Base-by-base conservation (phyloP, 1,284 basidiomycete genomes). In the Phylloporus sp. region DNA sequence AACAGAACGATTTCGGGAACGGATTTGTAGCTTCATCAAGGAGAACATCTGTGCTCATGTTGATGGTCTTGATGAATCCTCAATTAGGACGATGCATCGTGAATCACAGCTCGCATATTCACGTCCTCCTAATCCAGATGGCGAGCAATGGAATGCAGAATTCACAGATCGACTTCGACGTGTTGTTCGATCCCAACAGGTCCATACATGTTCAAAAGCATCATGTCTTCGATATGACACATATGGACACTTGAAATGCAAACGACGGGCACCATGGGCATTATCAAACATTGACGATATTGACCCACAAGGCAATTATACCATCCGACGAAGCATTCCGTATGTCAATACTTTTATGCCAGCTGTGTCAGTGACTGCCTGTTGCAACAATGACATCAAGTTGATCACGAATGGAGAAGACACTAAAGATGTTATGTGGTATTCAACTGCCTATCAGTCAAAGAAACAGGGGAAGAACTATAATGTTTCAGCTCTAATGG, bases 361-460 rank as follows among this genome's bases (percentile, higher is more conserved):
- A 0, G 15, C 65, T 0, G 45, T 78, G 0, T 65, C 74, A 0
- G 43, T 65, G 0, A 57, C 56, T 2, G 0, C 71, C 0, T 55
- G 70, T 2, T 77, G 73, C 59, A 81, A 81, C 63, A 76, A 81
- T 20, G 75, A 82, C 57, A 62, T 69, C 27, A 77, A 80, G 53
- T 29, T 80, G 11, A 59, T 80, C 0, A 70, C 75, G 8, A 78
- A 79, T 58, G 73, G 79, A 0, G 23, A 12, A 0, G 75, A 78
- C 4, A 81, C 77, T 0, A 71, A 71, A 3, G 63, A 74, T 1
- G 37, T 74, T 0, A 63, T 73, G 10, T 77, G 65, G 29, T 82
- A 82, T 57, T 71, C 73, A 1, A 75, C 77, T 0, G 60, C 53
- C 0, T 82, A 82, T 59, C 66, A 73, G 0, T 65, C 72, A 0